These are phyloP conservation scores for Boletus putidus DNA, from an alignment of 1,284 basidiomycete species.

Conservation along the genomic window DNA sequence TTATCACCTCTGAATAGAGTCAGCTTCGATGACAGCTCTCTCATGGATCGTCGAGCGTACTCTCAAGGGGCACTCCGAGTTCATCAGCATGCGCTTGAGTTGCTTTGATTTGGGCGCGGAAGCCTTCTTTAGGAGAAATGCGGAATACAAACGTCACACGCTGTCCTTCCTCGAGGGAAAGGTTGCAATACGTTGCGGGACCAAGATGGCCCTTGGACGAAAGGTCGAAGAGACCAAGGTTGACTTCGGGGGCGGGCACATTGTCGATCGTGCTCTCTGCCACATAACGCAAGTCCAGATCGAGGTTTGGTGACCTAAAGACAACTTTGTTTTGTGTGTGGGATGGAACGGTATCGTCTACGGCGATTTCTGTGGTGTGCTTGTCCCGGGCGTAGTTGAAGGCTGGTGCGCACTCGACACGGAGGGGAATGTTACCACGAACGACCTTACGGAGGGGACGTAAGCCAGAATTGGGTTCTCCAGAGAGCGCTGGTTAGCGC, in stretches of 20 bases:
- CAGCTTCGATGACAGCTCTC: constrained; percentile 2
- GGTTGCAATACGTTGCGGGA: constrained; percentile 48
- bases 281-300: constrained; percentile 77
- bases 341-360: constrained; percentile 44
- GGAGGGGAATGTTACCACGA: constrained; percentile 72
- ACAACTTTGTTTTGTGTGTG: constrained; percentile 58
- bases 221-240: constrained; percentile 63
- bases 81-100: constrained; percentile 43
- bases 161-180: constrained; percentile 79
- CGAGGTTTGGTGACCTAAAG: constrained; percentile 61
- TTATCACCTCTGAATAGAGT: constrained; percentile 43
- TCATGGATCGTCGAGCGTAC: constrained; percentile 28
- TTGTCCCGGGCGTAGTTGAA: constrained; percentile 86
- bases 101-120: constrained; percentile 24
- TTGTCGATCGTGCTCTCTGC: constrained; percentile 54
- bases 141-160: constrained; percentile 82
- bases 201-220: constrained; percentile 67
- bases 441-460: constrained; percentile 52
- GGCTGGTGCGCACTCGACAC: constrained; percentile 86
- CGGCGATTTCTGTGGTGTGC: constrained; percentile 63
- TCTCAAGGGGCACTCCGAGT: constrained; percentile 52
- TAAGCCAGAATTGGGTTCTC: not conserved
- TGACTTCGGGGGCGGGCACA: constrained; percentile 51
- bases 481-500: not conserved
- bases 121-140: constrained; percentile 49